Evolutionary conservation across 2,329 filamentous ascomycete species (phyloP), one percentile per base, ranked within the genome.

Genomic region (Fusarium compactum): DNA sequence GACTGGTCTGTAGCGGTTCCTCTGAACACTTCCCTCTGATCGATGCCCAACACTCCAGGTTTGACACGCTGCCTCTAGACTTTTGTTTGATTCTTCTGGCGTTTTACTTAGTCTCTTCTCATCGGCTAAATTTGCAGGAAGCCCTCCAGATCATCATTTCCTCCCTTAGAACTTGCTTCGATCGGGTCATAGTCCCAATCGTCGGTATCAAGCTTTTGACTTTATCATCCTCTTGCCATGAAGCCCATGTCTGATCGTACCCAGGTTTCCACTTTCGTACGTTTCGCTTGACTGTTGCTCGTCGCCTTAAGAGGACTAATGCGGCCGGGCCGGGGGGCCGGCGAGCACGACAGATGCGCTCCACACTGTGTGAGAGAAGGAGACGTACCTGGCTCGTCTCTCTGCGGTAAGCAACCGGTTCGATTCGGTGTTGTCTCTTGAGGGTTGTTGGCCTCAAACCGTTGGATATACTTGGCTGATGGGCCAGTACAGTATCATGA

Each of bases 261-360:
- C 32, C 47, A 48, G 57, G 67, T 70, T 70, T 45, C 67, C 67
- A 70, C 67, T 70, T 68, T 68, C 57, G 24, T 62, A 70, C 67
- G 30, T 59, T 59, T 70, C 67, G 67, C 67, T 70, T 70, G 67
- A 67, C 48, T 55, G 45, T 67, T 55, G 59, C 54, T 70, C 53
- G 57, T 70, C 62, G 51, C 67, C 62, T 70, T 55, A 70, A 70
- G 60, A 16, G 63, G 67, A 68, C 67, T 70, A 70, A 69, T 70
- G 67, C 67, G 58, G 50, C 67, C 67, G 67, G 67, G 50, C 67
- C 67, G 67, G 67, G 55, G 57, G 40, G 56, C 58, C 67, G 62
- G 62, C 50, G 52, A 50, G 51, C 55, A 67, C 38, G 43, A 41
- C 55, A 57, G 51, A 41, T 38, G 34, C 67, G 41, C 45, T 70